These are phyloP conservation scores for Sisymbrium altissimum DNA, from an alignment of 345 rosid species.

Conservation along the genomic window DNA sequence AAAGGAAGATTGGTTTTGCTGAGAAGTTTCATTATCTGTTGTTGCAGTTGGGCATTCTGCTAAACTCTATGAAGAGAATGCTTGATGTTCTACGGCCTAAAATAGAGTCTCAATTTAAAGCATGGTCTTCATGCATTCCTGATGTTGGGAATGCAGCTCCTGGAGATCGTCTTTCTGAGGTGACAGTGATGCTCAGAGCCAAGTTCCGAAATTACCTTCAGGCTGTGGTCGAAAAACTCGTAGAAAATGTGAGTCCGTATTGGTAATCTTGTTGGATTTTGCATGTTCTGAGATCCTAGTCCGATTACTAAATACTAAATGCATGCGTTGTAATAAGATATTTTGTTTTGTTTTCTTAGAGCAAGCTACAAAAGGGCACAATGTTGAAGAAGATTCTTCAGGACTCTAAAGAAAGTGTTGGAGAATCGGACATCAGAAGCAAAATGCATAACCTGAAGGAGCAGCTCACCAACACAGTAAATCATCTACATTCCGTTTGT, in stretches of 20 bases:
- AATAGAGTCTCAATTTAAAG: conserved; percentile 74
- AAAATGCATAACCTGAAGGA: conserved; percentile 87
- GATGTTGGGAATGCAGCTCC: conserved; percentile 75
- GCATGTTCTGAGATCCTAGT: background rate
- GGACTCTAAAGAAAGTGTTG: conserved; percentile 81
- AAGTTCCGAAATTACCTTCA: conserved; percentile 86
- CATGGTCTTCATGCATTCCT: conserved; percentile 96
- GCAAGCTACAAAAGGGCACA: conserved; percentile 71
- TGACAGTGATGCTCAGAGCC: conserved; percentile 90
- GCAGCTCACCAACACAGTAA: conserved; percentile 68
- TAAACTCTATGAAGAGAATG: conserved; percentile 97
- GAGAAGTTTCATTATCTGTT: conserved; percentile 11
- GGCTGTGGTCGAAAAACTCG: conserved; percentile 88
- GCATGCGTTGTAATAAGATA: background rate
- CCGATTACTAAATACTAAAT: background rate
- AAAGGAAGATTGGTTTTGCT: conserved; percentile 4
- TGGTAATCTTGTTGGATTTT: background rate
- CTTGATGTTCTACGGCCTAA: conserved; percentile 78
- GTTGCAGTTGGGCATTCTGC: conserved; percentile 74
- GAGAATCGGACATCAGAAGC: conserved; percentile 68
- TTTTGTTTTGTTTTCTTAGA: conserved; percentile 36
- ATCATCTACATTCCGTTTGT: conserved; percentile 71
- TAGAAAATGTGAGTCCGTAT: conserved; percentile 71
- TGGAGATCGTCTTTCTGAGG: conserved; percentile 90
- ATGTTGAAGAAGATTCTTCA: conserved; percentile 92